Percentiles rank a stretch among this genome's conserved stretches.
phyloP scores from a whole-genome alignment of 495 filamentous ascomycete species.

The Platismatia glauca region DNA sequence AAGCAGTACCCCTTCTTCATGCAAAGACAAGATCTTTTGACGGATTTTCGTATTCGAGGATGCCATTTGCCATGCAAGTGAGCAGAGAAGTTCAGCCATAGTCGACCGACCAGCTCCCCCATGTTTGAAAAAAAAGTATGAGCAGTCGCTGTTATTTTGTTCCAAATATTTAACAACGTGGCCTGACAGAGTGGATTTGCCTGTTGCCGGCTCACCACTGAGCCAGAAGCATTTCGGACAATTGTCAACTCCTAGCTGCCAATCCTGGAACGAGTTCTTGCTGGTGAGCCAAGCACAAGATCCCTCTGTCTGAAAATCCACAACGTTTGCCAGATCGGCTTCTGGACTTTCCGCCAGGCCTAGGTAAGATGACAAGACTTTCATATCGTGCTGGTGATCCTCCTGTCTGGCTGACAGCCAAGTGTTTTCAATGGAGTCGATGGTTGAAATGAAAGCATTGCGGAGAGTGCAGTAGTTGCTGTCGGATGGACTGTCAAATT shows the following conservation, averaged over 20 bases:
- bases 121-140: background rate
- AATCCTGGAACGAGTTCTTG: constrained; percentile 23
- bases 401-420: background rate
- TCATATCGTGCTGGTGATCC: constrained; percentile 7
- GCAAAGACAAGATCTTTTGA: background rate
- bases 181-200: constrained; percentile 31
- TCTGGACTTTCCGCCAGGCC: constrained; percentile 25
- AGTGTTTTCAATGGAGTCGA: constrained; percentile 7
- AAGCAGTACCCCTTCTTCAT: background rate
- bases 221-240: constrained; percentile 29
- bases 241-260: constrained; percentile 19
- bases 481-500: constrained; percentile 33
- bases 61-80: background rate
- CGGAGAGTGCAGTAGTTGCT: constrained; percentile 33
- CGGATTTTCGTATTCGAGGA: background rate
- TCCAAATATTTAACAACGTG: background rate
- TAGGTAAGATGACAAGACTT: constrained; percentile 22
- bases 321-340: constrained; percentile 28
- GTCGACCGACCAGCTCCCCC: background rate
- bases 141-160: background rate
- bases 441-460: constrained; percentile 25
- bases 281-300: constrained; percentile 28
- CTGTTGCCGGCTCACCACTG: constrained; percentile 27
- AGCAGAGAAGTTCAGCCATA: background rate
- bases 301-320: constrained; percentile 27